phyloP scores from a whole-genome alignment of 2,329 filamentous ascomycete genomes.

The Fusarium napiforme region DNA sequence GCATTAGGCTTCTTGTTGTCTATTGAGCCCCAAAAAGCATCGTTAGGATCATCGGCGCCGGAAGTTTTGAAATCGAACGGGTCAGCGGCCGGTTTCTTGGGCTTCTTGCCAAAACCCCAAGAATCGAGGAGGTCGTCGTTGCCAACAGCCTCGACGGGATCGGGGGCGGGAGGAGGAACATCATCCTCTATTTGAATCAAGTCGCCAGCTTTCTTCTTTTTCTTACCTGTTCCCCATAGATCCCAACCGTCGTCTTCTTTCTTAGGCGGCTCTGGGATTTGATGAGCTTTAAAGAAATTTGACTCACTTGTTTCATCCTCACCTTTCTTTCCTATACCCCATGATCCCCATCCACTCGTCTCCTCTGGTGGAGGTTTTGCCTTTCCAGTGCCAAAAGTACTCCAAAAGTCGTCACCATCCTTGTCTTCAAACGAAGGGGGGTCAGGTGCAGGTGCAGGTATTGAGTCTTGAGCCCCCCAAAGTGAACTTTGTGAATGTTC shows the following conservation, averaged over 20 bases:
- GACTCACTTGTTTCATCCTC: constrained; percentile 41
- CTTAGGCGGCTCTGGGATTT: constrained; percentile 20
- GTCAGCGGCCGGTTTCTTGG: constrained; percentile 48
- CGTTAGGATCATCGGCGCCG: constrained; percentile 56
- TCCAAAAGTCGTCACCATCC: constrained; percentile 45
- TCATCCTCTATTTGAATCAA: constrained; percentile 52
- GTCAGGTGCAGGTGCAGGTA: constrained; percentile 37
- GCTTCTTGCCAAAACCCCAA: constrained; percentile 66
- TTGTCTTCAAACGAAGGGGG: constrained; percentile 33
- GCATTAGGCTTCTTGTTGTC: constrained; percentile 58
- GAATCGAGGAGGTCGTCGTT: constrained; percentile 66
- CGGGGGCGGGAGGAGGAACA: constrained; percentile 44
- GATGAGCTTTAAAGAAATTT: constrained; percentile 20
- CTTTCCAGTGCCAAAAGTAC: constrained; percentile 37
- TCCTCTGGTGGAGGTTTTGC: constrained; percentile 36
- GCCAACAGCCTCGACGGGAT: constrained; percentile 48
- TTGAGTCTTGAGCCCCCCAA: constrained; percentile 39
- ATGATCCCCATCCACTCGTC: constrained; percentile 38
- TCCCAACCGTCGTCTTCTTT: constrained; percentile 41
- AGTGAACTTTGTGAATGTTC: constrained; percentile 45
- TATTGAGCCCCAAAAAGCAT: constrained; percentile 53
- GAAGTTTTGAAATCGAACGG: constrained; percentile 53
- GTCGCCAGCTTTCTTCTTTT: constrained; percentile 52
- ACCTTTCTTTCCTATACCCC: constrained; percentile 36
- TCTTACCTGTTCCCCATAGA: constrained; percentile 48